Evolutionary conservation across 257 asterid species (phyloP).

Genomic region (Lantana camara): DNA sequence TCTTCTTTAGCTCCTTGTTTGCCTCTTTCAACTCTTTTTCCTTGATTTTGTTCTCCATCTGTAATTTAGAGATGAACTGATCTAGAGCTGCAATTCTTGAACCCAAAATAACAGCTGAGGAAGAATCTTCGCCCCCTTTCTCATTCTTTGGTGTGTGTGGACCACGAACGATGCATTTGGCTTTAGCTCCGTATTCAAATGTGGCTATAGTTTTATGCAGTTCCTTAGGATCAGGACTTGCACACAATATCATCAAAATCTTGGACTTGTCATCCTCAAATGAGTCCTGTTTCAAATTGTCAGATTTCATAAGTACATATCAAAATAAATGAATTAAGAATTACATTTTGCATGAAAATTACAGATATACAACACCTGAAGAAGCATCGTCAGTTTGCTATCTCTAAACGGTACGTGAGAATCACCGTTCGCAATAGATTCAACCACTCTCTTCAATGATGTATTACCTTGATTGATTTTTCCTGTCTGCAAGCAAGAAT

Average conservation of each 20-base stretch:
- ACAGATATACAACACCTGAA: conserved; percentile 61
- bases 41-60: conserved; percentile 66
- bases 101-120: conserved; percentile 65
- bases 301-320: conserved; percentile 12
- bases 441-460: conserved; percentile 91
- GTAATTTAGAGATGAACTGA: conserved; percentile 75
- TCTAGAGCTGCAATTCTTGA: conserved; percentile 85
- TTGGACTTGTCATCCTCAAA: conserved; percentile 95
- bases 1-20: conserved; percentile 54
- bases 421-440: conserved; percentile 95
- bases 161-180: conserved; percentile 88
- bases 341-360: too few relatives aligned
- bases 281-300: conserved; percentile 61
- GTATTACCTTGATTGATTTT: conserved; percentile 93
- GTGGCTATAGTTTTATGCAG: conserved; percentile 91
- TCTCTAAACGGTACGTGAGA: conserved; percentile 98
- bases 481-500: conserved; percentile 62
- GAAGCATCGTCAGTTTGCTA: conserved; percentile 98
- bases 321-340: not conserved
- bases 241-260: conserved; percentile 88
- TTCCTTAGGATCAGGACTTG: conserved; percentile 94
- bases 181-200: conserved; percentile 93
- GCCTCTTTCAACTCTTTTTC: conserved; percentile 73
- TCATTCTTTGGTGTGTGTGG: conserved; percentile 78
- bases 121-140: conserved; percentile 72